Evolutionary conservation across 495 filamentous ascomycete genomes (phyloP).

Genomic region (Neurospora tetrasperma): DNA sequence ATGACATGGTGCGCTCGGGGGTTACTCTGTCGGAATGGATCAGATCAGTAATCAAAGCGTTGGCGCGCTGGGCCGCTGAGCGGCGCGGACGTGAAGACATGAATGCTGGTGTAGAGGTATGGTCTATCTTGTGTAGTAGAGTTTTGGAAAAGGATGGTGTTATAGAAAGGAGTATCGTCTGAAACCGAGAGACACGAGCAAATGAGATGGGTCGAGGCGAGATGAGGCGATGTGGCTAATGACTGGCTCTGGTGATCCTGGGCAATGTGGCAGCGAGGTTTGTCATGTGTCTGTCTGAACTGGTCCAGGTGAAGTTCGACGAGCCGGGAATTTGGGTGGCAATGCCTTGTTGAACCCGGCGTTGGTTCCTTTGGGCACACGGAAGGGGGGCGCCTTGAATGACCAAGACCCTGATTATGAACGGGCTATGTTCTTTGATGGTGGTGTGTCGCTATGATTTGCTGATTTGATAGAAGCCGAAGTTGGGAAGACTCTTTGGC

Average conservation of each 20-base stretch:
- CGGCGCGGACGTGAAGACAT: constrained; percentile 37
- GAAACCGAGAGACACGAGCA: background rate
- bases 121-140: no score
- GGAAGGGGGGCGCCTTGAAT: background rate
- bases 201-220: background rate
- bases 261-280: background rate
- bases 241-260: background rate
- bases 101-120: constrained; percentile 2
- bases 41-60: constrained; percentile 40
- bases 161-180: background rate
- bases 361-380: background rate
- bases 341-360: background rate
- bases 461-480: background rate
- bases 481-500: background rate
- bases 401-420: background rate
- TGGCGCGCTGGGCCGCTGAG: constrained; percentile 39
- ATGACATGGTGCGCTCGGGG: constrained; percentile 36
- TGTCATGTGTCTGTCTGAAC: background rate
- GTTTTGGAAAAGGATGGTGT: no score
- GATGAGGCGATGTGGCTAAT: background rate
- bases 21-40: constrained; percentile 36
- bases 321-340: background rate
- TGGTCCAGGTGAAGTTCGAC: background rate
- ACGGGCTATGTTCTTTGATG: background rate
- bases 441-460: background rate